Evolutionary conservation across 345 rosid species (phyloP).

Genomic region (Linum usitatissimum): DNA sequence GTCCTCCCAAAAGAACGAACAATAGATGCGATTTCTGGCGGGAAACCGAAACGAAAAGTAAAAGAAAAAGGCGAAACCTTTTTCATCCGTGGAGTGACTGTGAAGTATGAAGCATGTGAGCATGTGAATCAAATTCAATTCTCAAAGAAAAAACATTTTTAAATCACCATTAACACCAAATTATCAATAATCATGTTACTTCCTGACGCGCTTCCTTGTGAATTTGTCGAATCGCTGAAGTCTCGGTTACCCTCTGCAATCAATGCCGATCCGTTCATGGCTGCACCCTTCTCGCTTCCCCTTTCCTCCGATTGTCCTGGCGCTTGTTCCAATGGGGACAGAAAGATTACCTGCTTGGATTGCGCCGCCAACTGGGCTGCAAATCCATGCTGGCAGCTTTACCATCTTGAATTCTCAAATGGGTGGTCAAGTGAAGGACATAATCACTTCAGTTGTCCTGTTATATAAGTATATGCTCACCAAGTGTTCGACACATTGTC

Average conservation of each 20-base stretch:
- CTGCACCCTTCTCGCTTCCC: slow-evolving; percentile 22
- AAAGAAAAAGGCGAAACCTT: too few species aligned
- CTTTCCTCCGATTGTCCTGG: slow-evolving; percentile 1
- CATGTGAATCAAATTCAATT: neutral
- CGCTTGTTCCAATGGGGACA: neutral
- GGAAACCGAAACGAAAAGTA: too few species aligned
- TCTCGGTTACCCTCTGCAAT: neutral
- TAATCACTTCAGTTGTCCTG: neutral
- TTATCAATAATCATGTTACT: too few species aligned
- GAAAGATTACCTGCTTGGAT: neutral
- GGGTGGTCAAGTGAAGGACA: neutral
- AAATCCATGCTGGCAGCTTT: neutral
- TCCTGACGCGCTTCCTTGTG: slow-evolving; percentile 3
- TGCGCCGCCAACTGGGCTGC: neutral
- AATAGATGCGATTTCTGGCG: too few species aligned
- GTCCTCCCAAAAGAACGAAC: too few species aligned
- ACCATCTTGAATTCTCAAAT: neutral
- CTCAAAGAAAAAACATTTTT: neutral
- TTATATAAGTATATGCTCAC: neutral
- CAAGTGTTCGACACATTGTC: neutral
- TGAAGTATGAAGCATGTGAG: too few species aligned
- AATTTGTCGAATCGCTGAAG: too few species aligned
- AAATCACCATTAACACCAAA: neutral
- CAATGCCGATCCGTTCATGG: slow-evolving; percentile 26
- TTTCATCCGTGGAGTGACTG: too few species aligned